These are phyloP conservation scores for Artemisia annua DNA, from an alignment of 129 eudicot genomes.

Conservation along the genomic window DNA sequence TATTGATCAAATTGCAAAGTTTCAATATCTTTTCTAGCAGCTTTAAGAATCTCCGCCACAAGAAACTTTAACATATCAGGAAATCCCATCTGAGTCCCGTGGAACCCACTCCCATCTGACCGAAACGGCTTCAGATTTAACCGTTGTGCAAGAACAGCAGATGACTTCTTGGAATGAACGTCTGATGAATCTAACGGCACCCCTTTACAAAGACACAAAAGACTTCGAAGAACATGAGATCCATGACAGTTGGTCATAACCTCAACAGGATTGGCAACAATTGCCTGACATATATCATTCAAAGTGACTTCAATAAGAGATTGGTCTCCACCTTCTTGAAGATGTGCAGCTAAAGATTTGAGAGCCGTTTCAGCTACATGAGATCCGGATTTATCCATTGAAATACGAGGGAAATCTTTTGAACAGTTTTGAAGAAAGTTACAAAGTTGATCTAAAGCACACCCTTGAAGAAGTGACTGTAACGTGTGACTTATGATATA, in stretches of 20 bases:
- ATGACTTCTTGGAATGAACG: conserved; percentile 69
- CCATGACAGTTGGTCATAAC: conserved; percentile 86
- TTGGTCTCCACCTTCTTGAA: conserved; percentile 55
- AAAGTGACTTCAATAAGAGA: conserved; percentile 64
- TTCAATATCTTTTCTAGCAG: conserved; percentile 51
- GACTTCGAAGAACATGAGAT: conserved; percentile 93
- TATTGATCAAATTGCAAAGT: conserved; percentile 72
- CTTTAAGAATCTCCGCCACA: conserved; percentile 66
- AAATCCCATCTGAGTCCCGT: conserved; percentile 48
- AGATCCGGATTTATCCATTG: conserved; percentile 89
- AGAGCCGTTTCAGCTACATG: conserved; percentile 99
- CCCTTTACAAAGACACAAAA: conserved; percentile 91
- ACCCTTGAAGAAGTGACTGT: conserved; percentile 84
- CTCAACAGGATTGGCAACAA: conserved; percentile 70
- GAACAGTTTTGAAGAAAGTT: conserved; percentile 67
- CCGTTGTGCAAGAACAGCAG: conserved; percentile 63
- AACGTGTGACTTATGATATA: conserved; percentile 85
- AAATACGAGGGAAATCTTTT: conserved; percentile 58
- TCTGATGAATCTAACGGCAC: conserved; percentile 70
- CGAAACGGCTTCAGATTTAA: conserved; percentile 53
- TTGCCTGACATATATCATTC: conserved; percentile 62
- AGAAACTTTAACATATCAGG: conserved; percentile 72
- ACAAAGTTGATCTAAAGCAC: conserved; percentile 72
- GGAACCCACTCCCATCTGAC: conserved; percentile 33
- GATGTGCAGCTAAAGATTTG: conserved; percentile 71